Base-by-base conservation (phyloP, 805 yeast species). In the Spathaspora girioi region DNA sequence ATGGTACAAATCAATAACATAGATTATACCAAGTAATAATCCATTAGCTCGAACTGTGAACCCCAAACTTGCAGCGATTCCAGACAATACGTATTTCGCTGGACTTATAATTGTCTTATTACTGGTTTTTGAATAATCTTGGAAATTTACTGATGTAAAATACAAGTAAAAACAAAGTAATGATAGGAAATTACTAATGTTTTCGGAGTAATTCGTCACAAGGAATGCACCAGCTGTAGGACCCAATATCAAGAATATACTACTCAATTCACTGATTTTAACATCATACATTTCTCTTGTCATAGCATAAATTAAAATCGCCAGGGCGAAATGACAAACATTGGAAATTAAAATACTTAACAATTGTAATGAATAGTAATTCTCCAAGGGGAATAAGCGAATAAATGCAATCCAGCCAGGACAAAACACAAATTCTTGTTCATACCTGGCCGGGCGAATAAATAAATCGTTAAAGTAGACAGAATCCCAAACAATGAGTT, bases 401-500 rank as follows among this genome's bases (percentile, higher is more conserved):
- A 86, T 66, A 3, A 84, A 45, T 20, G 80, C 62, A 72, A 86
- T 77, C 96, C 97, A 93, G 1, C 82, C 61, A 10, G 87, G 87
- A 26, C 96, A 83, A 64, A 89, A 93, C 4, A 96, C 97, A 77
- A 82, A 87, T 67, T 91, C 96, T 65, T 93, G 97, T 67, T 93
- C 98, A 66, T 76, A 92, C n/a, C 69, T 64, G 14, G 69, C 65
- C 0, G 78, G 82, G 14, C 78, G 65, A 9, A 67, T 62, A 32
- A 87, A 81, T 50, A 84, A 64, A 44, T 83, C 81, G 14, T 79
- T 65, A 61, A 87, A 91, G 66, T 84, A 91, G 0, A 91, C 94
- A 1, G 85, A 77, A 65, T 93, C 99, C 98, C 98, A 93, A 3
- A 84, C 77, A 23, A 88, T 69, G 4, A 89, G 71, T 50, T 79